Percentiles rank a stretch among this genome's conserved stretches.
Conservation (phyloP, 805 yeast genomes). For the Hanseniaspora clermontiae region DNA sequence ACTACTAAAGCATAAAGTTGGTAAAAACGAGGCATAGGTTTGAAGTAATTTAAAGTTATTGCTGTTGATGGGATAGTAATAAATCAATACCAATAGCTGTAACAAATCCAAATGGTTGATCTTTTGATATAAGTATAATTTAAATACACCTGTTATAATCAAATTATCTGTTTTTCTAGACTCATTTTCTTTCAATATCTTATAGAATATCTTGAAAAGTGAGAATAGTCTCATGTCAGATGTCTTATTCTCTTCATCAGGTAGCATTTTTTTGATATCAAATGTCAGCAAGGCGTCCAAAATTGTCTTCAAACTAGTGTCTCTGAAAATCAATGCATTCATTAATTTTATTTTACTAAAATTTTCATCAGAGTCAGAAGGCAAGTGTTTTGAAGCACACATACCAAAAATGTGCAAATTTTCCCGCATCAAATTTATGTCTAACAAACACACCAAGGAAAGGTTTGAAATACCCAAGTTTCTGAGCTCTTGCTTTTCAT, state of each 20-base stretch:
- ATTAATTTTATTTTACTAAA: background rate
- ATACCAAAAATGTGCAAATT: conserved; percentile 55
- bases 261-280: conserved; percentile 34
- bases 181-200: conserved; percentile 44
- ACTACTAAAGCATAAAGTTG: conserved; percentile 75
- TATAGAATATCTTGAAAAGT: conserved; percentile 56
- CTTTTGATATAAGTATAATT: conserved; percentile 65
- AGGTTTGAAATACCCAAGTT: conserved; percentile 60
- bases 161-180: conserved; percentile 60
- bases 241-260: conserved; percentile 39
- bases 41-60: conserved; percentile 59
- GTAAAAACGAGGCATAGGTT: conserved; percentile 73
- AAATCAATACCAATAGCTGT: conserved; percentile 57
- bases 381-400: conserved; percentile 56
- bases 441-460: conserved; percentile 68
- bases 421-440: conserved; percentile 49
- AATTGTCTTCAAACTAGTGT: conserved; percentile 53
- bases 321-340: conserved; percentile 29
- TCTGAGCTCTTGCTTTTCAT: conserved; percentile 37
- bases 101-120: conserved; percentile 58
- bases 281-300: conserved; percentile 69
- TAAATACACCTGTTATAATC: conserved; percentile 78
- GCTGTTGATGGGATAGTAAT: conserved; percentile 57
- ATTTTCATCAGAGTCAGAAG: conserved; percentile 23
- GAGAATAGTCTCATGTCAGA: conserved; percentile 28